A percentile compares a stretch with the other conserved stretches of the same genome.
These are phyloP conservation scores for Lippia alba DNA, from an alignment of 305 asterid species.

Conservation along the genomic window DNA sequence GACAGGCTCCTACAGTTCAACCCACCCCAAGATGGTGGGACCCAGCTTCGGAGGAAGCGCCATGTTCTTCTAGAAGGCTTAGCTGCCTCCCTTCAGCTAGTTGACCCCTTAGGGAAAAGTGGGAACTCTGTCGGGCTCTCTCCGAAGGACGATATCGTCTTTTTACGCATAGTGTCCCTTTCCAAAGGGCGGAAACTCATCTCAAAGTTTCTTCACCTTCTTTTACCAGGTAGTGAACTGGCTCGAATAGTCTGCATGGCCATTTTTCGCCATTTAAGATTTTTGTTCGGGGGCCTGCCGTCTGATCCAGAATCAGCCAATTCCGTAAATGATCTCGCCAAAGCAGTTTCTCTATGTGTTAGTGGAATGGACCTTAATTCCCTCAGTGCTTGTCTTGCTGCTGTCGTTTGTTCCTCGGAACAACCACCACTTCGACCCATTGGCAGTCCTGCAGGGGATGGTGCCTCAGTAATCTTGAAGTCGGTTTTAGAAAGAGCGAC, in stretches of 20 bases:
- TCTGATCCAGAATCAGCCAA: slow-evolving; percentile 61
- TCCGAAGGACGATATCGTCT: slow-evolving; percentile 79
- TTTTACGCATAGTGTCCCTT: slow-evolving; percentile 75
- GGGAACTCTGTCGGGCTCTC: slow-evolving; percentile 61
- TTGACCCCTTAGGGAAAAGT: slow-evolving; percentile 75
- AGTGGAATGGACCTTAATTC: slow-evolving; percentile 83
- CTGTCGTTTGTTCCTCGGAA: slow-evolving; percentile 89
- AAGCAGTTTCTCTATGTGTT: slow-evolving; percentile 56
- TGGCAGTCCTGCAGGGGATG: slow-evolving; percentile 89
- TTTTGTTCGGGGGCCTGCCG: slow-evolving; percentile 78
- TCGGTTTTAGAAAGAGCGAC: slow-evolving; percentile 87
- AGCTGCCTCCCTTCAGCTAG: slow-evolving; percentile 89
- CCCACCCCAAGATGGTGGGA: slow-evolving; percentile 80
- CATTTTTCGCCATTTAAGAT: slow-evolving; percentile 81
- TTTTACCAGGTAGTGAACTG: slow-evolving; percentile 79
- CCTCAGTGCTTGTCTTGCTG: slow-evolving; percentile 92
- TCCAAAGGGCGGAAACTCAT: slow-evolving; percentile 84
- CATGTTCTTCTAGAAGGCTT: slow-evolving; percentile 86
- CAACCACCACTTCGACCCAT: slow-evolving; percentile 95
- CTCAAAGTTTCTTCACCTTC: slow-evolving; percentile 77
- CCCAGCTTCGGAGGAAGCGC: slow-evolving; percentile 74
- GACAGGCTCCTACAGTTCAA: slow-evolving; percentile 78
- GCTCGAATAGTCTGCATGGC: slow-evolving; percentile 92
- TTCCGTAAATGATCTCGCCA: slow-evolving; percentile 57
- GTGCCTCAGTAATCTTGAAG: slow-evolving; percentile 81